Evolutionary conservation across 176 grass and related monocot genomes (phyloP).

Genomic region (Cenchrus fungigraminus): DNA sequence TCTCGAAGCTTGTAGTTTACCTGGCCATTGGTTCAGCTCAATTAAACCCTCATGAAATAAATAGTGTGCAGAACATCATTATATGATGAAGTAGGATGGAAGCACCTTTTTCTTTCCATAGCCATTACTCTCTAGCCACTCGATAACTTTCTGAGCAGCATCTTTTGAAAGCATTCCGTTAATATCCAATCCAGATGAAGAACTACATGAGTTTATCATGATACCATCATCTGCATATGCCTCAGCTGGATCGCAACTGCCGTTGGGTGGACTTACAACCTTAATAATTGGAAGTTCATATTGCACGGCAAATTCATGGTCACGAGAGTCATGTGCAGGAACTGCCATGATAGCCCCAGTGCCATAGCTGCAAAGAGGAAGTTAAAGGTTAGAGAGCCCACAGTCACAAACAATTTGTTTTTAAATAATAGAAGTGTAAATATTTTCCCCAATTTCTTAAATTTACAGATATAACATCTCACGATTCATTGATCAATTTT

Average conservation of each 20-base stretch:
- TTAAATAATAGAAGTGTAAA: neutral
- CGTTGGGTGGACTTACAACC: constrained; percentile 66
- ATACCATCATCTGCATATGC: constrained; percentile 78
- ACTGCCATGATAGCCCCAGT: constrained; percentile 99
- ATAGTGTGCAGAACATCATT: neutral
- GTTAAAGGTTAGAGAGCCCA: constrained; percentile 14
- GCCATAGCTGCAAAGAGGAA: constrained; percentile 69
- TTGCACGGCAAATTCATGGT: constrained; percentile 80
- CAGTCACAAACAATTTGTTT: neutral
- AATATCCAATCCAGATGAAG: constrained; percentile 79
- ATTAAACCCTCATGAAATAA: constrained; percentile 43
- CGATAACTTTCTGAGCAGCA: constrained; percentile 80
- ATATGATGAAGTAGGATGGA: constrained; percentile 31
- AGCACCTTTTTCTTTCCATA: constrained; percentile 88
- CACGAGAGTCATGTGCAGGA: constrained; percentile 91
- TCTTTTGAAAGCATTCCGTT: constrained; percentile 78
- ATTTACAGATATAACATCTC: neutral
- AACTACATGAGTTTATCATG: constrained; percentile 83
- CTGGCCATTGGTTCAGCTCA: constrained; percentile 45
- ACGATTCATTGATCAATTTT: neutral
- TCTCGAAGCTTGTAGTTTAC: constrained; percentile 99
- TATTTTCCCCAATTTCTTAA: neutral
- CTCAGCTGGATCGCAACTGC: constrained; percentile 48
- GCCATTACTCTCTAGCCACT: constrained; percentile 77
- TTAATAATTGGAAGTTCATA: constrained; percentile 77